Evolutionary conservation across 2,329 filamentous ascomycete genomes (phyloP).

Genomic region (Cordyceps fumosorosea): DNA sequence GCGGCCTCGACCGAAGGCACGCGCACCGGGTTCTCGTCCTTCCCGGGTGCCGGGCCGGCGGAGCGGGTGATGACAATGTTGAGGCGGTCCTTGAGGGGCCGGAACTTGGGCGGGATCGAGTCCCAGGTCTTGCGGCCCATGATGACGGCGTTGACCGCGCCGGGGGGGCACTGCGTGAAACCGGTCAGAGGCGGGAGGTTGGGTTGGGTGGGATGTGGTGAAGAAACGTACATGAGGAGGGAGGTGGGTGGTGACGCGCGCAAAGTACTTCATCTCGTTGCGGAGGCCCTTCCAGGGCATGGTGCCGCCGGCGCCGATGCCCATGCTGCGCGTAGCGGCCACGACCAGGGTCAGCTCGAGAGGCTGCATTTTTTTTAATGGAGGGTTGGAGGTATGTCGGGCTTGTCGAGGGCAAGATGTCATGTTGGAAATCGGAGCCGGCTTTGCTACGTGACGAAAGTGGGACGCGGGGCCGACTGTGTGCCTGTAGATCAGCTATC

Average conservation of each 20-base stretch:
- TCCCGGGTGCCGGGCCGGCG: constrained; percentile 20
- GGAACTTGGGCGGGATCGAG: constrained; percentile 70
- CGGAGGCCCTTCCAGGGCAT: constrained; percentile 87
- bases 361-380: constrained; percentile 25
- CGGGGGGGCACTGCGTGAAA: constrained; percentile 24
- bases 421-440: no score
- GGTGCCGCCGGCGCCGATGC: constrained; percentile 72
- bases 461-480: no score
- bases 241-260: constrained; percentile 72
- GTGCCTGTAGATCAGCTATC: no score
- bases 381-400: neutral
- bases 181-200: no score
- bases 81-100: constrained; percentile 70
- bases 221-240: constrained; percentile 31
- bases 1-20: constrained; percentile 54
- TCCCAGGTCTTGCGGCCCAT: constrained; percentile 99
- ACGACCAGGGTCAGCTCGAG: constrained; percentile 81
- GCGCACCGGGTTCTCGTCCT: constrained; percentile 40
- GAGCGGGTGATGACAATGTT: constrained; percentile 74
- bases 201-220: neutral
- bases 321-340: constrained; percentile 83
- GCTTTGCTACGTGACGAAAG: no score
- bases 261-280: constrained; percentile 93
- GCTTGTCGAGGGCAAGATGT: no score
- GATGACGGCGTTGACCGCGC: constrained; percentile 66